A percentile compares a stretch with the other conserved stretches of the same genome.
These are phyloP conservation scores for Ceratocystis albifundus DNA, from an alignment of 2,329 filamentous ascomycete species.

Conservation along the genomic window DNA sequence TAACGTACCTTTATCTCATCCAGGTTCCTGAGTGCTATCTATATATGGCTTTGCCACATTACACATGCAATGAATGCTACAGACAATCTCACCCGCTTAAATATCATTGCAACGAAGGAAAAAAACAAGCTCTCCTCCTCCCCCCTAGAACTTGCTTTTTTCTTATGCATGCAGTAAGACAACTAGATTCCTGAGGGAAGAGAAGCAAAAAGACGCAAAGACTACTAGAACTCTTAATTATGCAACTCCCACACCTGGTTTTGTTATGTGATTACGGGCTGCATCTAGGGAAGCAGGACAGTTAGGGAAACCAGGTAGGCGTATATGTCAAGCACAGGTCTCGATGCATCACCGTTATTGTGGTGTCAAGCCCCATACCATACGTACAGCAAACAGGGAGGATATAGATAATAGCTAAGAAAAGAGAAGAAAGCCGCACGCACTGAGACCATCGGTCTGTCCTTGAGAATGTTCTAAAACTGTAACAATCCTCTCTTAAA, in stretches of 20 bases:
- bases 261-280: too few species aligned
- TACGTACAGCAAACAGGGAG: background rate
- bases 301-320: background rate
- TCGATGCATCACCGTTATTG: too few species aligned
- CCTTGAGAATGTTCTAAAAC: background rate
- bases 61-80: too few species aligned
- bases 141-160: too few species aligned
- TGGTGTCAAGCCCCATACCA: background rate
- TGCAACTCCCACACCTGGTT: background rate
- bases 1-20: background rate
- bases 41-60: background rate
- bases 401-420: background rate
- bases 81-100: too few species aligned
- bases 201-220: background rate
- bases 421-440: background rate
- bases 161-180: too few species aligned
- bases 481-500: background rate
- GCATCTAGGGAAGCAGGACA: background rate
- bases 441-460: slow-evolving; percentile 5
- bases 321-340: background rate
- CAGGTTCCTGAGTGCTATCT: background rate
- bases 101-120: too few species aligned
- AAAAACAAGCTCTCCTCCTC: too few species aligned
- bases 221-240: background rate
- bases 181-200: background rate